phyloP scores from a whole-genome alignment of 805 yeast species.

The Jamesozyma spencerorum region DNA sequence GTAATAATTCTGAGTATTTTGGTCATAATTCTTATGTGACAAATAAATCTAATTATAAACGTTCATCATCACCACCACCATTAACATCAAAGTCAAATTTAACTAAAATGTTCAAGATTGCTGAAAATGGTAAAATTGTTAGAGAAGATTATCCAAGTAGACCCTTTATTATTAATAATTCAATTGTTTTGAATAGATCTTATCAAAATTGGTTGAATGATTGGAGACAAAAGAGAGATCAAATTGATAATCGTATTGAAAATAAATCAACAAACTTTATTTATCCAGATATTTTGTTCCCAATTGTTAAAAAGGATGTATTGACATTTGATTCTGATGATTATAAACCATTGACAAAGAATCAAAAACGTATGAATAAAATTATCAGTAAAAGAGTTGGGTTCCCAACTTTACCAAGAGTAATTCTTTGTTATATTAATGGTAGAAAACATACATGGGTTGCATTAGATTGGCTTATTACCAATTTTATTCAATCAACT shows the following conservation, averaged over 20 bases:
- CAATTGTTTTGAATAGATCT: slow-evolving; percentile 23
- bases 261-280: slow-evolving; percentile 14
- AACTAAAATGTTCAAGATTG: slow-evolving; percentile 17
- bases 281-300: slow-evolving; percentile 17
- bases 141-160: slow-evolving; percentile 30
- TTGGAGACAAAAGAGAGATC: slow-evolving; percentile 16
- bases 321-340: slow-evolving; percentile 12
- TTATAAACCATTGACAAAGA: slow-evolving; percentile 18
- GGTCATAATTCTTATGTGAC: slow-evolving; percentile 11
- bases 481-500: slow-evolving; percentile 47
- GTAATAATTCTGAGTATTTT: slow-evolving; percentile 11
- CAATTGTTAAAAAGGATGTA: neutral
- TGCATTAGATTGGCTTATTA: slow-evolving; percentile 61
- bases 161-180: slow-evolving; percentile 25
- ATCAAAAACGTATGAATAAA: slow-evolving; percentile 17
- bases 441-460: slow-evolving; percentile 80
- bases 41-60: slow-evolving; percentile 1
- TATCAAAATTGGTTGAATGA: slow-evolving; percentile 15
- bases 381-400: slow-evolving; percentile 18
- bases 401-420: slow-evolving; percentile 32
- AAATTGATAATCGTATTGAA: slow-evolving; percentile 13
- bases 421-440: slow-evolving; percentile 52
- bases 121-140: slow-evolving; percentile 26
- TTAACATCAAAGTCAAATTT: neutral
- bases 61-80: slow-evolving; percentile 7